A percentile compares a stretch with the other conserved stretches of the same genome.
Evolutionary conservation across 306 rosid genomes (phyloP).

Genomic region (Fragaria nilgerrensis): DNA sequence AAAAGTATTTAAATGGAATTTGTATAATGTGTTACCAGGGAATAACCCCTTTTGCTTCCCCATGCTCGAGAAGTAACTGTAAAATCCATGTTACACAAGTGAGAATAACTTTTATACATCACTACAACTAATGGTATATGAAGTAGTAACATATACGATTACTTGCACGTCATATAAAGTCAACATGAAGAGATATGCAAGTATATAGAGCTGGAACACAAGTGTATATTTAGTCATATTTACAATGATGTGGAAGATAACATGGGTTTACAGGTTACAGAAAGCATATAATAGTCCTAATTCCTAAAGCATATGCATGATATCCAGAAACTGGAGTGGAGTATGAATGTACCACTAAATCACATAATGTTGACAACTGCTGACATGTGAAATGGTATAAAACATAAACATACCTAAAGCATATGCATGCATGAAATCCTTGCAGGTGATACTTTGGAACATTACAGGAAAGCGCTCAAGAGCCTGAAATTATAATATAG

Average conservation of each 20-base stretch:
- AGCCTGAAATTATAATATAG: constrained; percentile 44
- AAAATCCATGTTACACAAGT: constrained; percentile 28
- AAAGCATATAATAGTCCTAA: not conserved
- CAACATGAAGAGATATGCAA: not conserved
- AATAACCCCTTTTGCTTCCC: constrained; percentile 70
- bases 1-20: constrained; percentile 18
- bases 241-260: not conserved
- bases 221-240: not conserved
- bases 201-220: not conserved
- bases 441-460: constrained; percentile 37
- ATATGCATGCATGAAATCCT: constrained; percentile 67
- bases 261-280: not conserved
- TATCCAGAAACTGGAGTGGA: not conserved
- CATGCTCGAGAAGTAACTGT: constrained; percentile 93
- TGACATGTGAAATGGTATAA: constrained; percentile 5
- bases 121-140: not conserved
- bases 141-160: not conserved
- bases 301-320: not conserved
- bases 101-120: constrained; percentile 21
- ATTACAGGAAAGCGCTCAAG: constrained; percentile 32
- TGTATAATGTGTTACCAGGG: constrained; percentile 56
- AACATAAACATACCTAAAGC: constrained; percentile 49
- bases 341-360: constrained; percentile 9
- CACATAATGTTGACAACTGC: not conserved
- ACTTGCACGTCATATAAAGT: not conserved